Evolutionary conservation across 768 basidiomycete genomes (phyloP).

Genomic region (Inosperma sp.): DNA sequence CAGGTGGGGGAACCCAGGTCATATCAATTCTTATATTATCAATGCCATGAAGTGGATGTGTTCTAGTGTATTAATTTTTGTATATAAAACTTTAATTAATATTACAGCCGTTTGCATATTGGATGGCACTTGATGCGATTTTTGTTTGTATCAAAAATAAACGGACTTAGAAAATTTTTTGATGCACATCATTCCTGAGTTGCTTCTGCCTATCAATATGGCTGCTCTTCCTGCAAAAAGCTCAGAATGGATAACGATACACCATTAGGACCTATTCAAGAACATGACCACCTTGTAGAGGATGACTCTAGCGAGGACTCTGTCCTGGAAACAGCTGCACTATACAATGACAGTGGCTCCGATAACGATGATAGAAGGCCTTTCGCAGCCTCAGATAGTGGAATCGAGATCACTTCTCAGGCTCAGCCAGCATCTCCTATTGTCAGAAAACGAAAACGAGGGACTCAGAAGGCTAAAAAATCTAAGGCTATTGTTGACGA

Average conservation of each 20-base stretch:
- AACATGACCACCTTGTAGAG: neutral
- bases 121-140: neutral
- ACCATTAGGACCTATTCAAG: neutral
- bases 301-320: neutral
- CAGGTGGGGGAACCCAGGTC: too few species aligned
- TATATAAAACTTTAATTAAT: too few species aligned
- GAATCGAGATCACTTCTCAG: neutral
- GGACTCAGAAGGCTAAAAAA: neutral
- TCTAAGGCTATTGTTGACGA: neutral
- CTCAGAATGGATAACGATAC: neutral
- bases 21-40: too few species aligned
- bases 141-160: neutral
- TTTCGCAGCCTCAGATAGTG: neutral
- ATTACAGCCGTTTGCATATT: neutral
- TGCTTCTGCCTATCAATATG: neutral
- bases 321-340: too few species aligned
- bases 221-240: neutral
- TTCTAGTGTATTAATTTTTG: too few species aligned
- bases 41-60: too few species aligned
- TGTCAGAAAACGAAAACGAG: neutral
- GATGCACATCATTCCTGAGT: neutral
- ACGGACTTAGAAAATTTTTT: neutral
- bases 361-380: neutral
- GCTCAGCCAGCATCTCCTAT: neutral
- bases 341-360: neutral